These are phyloP conservation scores for Aureobasidium leucospermi DNA, from an alignment of 2,329 filamentous ascomycete genomes.

Conservation along the genomic window DNA sequence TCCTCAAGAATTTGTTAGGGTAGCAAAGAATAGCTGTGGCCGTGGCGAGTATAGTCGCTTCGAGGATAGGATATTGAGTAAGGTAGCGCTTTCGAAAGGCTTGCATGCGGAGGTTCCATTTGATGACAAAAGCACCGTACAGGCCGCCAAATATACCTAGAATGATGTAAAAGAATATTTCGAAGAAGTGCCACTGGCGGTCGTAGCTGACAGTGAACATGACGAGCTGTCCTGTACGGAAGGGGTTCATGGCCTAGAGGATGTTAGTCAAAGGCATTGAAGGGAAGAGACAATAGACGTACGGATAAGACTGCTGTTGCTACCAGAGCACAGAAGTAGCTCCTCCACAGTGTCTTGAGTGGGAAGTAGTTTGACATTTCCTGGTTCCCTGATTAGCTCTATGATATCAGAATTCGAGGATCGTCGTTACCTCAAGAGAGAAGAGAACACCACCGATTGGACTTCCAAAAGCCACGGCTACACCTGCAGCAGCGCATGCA, in stretches of 20 bases:
- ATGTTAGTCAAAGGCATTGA: background rate
- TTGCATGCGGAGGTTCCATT: constrained; percentile 89
- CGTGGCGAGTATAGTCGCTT: constrained; percentile 75
- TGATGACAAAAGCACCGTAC: constrained; percentile 95
- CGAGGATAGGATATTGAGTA: constrained; percentile 71
- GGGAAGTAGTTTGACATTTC: constrained; percentile 98
- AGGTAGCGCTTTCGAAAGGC: constrained; percentile 93
- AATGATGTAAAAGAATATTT: constrained; percentile 83
- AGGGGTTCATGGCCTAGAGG: constrained; percentile 80
- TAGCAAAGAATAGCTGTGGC: constrained; percentile 90
- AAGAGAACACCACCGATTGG: constrained; percentile 96
- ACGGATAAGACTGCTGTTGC: constrained; percentile 82
- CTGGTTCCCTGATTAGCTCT: constrained; percentile 22
- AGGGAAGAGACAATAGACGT: constrained; percentile 22
- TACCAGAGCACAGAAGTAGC: constrained; percentile 94
- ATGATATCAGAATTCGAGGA: constrained; percentile 16
- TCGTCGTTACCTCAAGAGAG: constrained; percentile 59
- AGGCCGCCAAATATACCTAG: constrained; percentile 89
- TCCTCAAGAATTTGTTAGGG: constrained; percentile 87
- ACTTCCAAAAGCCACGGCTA: constrained; percentile 93
- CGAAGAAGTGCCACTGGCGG: constrained; percentile 95
- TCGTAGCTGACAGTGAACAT: constrained; percentile 99
- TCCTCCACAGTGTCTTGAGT: constrained; percentile 94
- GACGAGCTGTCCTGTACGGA: constrained; percentile 91
- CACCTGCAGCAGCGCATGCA: constrained; percentile 87